These are phyloP conservation scores for Ramaria sp. DNA, from an alignment of 768 basidiomycete species.

Conservation along the genomic window DNA sequence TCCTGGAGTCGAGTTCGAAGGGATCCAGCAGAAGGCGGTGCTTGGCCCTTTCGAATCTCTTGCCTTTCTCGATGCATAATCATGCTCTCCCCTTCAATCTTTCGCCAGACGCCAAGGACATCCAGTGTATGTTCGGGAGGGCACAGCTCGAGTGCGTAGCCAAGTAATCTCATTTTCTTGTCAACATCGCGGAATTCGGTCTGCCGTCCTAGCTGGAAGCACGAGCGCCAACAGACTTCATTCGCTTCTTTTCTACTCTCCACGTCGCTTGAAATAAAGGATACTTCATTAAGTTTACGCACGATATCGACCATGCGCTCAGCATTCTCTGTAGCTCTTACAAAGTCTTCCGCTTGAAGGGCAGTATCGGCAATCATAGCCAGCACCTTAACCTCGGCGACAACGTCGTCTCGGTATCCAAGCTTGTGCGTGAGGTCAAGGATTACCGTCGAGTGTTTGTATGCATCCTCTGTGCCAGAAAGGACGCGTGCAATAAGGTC, in stretches of 20 bases:
- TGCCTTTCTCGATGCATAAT: slow-evolving; percentile 32
- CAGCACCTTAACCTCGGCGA: slow-evolving; percentile 72
- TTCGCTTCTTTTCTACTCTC: slow-evolving; percentile 37
- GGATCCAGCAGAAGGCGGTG: slow-evolving; percentile 39
- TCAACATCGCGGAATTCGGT: slow-evolving; percentile 59
- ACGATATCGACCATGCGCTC: slow-evolving; percentile 62
- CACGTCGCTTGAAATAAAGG: slow-evolving; percentile 14
- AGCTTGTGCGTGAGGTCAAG: slow-evolving; percentile 85
- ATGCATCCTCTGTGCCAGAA: slow-evolving; percentile 74
- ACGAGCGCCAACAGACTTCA: slow-evolving; percentile 84
- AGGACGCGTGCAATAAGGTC: slow-evolving; percentile 81
- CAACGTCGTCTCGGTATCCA: slow-evolving; percentile 57
- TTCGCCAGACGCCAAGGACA: slow-evolving; percentile 69
- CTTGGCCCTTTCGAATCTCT: slow-evolving; percentile 11
- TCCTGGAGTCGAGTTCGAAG: slow-evolving; percentile 34
- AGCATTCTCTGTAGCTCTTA: slow-evolving; percentile 58
- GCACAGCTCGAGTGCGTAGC: slow-evolving; percentile 77
- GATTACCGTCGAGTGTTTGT: slow-evolving; percentile 86
- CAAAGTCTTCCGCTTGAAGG: slow-evolving; percentile 71
- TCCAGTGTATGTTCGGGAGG: slow-evolving; percentile 71
- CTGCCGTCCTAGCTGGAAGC: slow-evolving; percentile 80
- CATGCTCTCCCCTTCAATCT: slow-evolving; percentile 56
- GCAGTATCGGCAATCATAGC: slow-evolving; percentile 91
- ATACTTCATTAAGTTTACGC: slow-evolving; percentile 31
- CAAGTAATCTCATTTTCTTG: slow-evolving; percentile 61